Evolutionary conservation across 2,329 filamentous ascomycete species (phyloP).

Genomic region (Colletotrichum kahawae): DNA sequence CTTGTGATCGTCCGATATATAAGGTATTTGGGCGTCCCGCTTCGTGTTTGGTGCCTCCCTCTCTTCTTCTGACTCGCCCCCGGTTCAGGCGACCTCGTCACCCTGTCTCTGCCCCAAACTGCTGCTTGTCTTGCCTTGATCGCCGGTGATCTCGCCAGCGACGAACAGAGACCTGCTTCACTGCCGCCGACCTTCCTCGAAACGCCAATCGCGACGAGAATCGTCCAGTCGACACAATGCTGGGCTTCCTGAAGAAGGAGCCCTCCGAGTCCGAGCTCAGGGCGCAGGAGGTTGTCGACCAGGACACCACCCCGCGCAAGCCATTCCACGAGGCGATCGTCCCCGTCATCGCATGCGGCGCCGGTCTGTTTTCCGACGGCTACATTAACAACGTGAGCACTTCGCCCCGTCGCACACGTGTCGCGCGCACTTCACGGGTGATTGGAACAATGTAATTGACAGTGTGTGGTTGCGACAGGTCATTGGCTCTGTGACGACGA

Average conservation of each 20-base stretch:
- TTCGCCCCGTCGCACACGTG: neutral
- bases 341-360: conserved; percentile 87
- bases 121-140: neutral
- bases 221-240: neutral
- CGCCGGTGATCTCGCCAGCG: neutral
- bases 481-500: conserved; percentile 86
- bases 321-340: conserved; percentile 28
- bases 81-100: neutral
- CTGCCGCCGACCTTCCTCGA: neutral
- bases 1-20: conserved; percentile 13
- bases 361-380: conserved; percentile 89
- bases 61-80: neutral
- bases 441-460: neutral
- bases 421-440: accelerated
- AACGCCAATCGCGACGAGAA: neutral
- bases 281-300: neutral
- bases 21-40: neutral
- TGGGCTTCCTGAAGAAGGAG: neutral
- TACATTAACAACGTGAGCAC: conserved; percentile 81
- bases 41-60: neutral
- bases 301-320: neutral
- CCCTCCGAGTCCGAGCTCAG: neutral
- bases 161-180: neutral
- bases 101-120: neutral
- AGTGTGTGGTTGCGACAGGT: conserved; percentile 54